Evolutionary conservation across 306 rosid species (phyloP), one percentile per base, ranked within the genome.

Genomic region (Geum urbanum): DNA sequence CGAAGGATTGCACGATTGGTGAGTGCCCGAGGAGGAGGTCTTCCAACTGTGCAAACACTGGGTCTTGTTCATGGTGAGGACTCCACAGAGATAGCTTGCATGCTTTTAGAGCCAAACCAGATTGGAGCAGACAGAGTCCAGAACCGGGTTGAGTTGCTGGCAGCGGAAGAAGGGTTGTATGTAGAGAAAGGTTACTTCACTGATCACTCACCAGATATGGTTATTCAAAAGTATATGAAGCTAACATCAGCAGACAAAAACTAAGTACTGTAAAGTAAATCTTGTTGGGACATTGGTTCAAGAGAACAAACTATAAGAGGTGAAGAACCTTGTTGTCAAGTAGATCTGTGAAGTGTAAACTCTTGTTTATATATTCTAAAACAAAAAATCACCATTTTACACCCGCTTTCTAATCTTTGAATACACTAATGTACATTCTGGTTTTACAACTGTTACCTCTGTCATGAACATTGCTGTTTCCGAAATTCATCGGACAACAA

Each of bases 11-110:
- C 98, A 18, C 72, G 88, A 70, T 78, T 69, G 89, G 97, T 88
- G 45, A 92, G 96, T 49, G 90, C 87, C 15, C 82, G 90, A n/a
- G 98, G 98, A 0, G 98, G 98, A 0, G 96, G 98, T 5, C 86
- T 90, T 19, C 98, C 97, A 1, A 81, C 84, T 0, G 97, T 90
- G 73, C 97, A 90, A 50, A 78, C 94, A 2, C 53, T 88, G 27
- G 90, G 71, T 5, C 80, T 90, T 45, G 77, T 82, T 63, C 95
- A 86, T 3, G 89, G 92, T 9, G 89, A 82, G 69, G 90, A 84
- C 47, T 77, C 81, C 3, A 79, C 85, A 8, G 96, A 88, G 83
- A 83, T 88, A 51, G 90, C 94, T 39, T 92, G 97, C 81, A 84
- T 90, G 85, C 77, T 92, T 60, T 69, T 90, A 74, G 96, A 90